A percentile compares a stretch with the other conserved stretches of the same genome.
Evolutionary conservation across 1,139 yeast species (phyloP).

Genomic region (Blastobotrys capitulatus): DNA sequence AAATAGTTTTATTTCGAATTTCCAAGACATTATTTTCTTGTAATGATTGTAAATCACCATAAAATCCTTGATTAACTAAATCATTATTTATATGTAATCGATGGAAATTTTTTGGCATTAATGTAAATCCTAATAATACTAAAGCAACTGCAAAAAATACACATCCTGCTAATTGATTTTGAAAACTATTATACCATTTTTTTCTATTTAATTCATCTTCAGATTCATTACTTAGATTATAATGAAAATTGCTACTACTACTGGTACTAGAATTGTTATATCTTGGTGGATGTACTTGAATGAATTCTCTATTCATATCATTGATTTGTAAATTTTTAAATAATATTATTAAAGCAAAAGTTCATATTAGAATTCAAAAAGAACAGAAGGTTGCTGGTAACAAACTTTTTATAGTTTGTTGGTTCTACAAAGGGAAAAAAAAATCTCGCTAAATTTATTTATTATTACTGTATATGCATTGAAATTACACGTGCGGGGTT

Average conservation of each 20-base stretch:
- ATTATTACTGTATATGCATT: no score
- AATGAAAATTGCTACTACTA: not conserved
- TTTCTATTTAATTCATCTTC: not conserved
- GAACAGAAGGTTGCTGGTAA: no score
- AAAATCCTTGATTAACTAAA: not conserved
- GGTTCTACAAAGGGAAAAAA: no score
- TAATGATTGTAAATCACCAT: constrained; percentile 2
- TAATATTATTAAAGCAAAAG: no score
- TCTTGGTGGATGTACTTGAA: not conserved
- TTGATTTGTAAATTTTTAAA: not conserved
- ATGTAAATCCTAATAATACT: not conserved
- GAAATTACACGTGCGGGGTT: no score
- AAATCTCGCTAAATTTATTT: no score
- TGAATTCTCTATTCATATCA: not conserved
- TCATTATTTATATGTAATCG: not conserved
- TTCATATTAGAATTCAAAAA: no score
- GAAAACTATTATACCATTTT: not conserved
- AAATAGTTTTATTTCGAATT: constrained; percentile 13
- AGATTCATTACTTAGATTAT: not conserved
- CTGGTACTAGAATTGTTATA: no score
- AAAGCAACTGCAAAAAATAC: not conserved
- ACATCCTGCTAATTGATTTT: not conserved
- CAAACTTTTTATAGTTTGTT: no score
- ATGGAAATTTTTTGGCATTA: not conserved
- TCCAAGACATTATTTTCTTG: constrained; percentile 1